Conservation (phyloP, 1,284 basidiomycete genomes). For the Pseudozyma tsukubaensis region DNA sequence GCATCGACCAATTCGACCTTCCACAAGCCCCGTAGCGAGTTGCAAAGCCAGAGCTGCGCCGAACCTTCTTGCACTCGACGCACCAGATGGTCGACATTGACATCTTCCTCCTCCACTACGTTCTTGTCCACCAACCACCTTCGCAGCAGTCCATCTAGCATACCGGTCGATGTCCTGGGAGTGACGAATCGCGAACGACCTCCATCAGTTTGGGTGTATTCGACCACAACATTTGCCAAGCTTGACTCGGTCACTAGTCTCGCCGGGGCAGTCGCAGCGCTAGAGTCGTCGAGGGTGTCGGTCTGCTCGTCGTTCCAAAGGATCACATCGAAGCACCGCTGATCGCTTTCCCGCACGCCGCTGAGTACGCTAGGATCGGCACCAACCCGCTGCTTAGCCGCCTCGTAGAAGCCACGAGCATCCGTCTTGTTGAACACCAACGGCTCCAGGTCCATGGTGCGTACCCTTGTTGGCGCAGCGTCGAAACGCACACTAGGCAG, state of each 20-base stretch:
- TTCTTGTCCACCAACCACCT: conserved; percentile 38
- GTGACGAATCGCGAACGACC: conserved; percentile 37
- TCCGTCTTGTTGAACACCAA: conserved; percentile 55
- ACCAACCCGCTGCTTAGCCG: conserved; percentile 36
- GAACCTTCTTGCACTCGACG: conserved; percentile 8
- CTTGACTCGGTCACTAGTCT: conserved; percentile 45
- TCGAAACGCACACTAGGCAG: conserved; percentile 39
- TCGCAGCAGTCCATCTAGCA: conserved; percentile 46
- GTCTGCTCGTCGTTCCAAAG: conserved; percentile 49
- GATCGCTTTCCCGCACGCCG: conserved; percentile 33
- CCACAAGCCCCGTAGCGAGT: conserved; percentile 46
- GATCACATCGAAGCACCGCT: conserved; percentile 44
- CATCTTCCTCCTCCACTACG: conserved; percentile 32
- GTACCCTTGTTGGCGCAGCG: conserved; percentile 31
- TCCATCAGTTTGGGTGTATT: conserved; percentile 11
- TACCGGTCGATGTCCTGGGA: conserved; percentile 30
- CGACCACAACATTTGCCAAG: conserved; percentile 44
- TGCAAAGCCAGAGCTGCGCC: conserved; percentile 45
- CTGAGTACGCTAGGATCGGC: conserved; percentile 42
- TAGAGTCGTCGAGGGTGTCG: conserved; percentile 9
- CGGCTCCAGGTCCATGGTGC: conserved; percentile 45
- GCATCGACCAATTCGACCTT: conserved; percentile 30
- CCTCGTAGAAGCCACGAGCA: conserved; percentile 47
- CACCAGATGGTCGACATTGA: conserved; percentile 25
- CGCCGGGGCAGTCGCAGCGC: neutral